Conservation (phyloP, 305 asterid species). For the Solanum hybrid region DNA sequence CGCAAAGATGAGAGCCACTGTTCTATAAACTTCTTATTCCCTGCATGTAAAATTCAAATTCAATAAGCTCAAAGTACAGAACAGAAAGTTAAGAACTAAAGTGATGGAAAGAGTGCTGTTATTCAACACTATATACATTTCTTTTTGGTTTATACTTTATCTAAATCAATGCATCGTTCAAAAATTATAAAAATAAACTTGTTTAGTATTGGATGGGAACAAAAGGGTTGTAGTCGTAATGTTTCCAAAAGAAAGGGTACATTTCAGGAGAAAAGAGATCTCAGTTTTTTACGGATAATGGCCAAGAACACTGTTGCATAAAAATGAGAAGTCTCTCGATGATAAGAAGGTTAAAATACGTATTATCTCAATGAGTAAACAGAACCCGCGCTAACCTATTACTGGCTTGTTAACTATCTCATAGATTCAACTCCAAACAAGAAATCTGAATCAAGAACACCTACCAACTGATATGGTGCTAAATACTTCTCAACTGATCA, state of each 20-base stretch:
- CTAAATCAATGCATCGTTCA: background rate
- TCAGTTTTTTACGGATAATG: background rate
- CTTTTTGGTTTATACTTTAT: background rate
- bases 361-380: background rate
- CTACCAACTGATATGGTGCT: background rate
- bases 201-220: background rate
- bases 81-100: background rate
- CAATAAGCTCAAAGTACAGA: background rate
- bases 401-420: background rate
- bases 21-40: slow-evolving; percentile 27
- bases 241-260: background rate
- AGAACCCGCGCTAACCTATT: background rate
- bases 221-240: background rate
- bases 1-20: slow-evolving; percentile 36
- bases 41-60: slow-evolving; percentile 16
- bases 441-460: background rate
- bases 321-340: too few species aligned
- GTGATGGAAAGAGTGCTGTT: background rate
- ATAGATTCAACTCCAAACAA: background rate
- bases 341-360: background rate
- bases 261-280: background rate
- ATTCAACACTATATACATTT: background rate
- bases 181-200: background rate
- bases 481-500: background rate
- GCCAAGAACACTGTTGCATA: background rate